Percentiles rank a stretch among this genome's conserved stretches.
Conservation (phyloP, 2,329 filamentous ascomycete genomes). For the Ascochyta rabiei region DNA sequence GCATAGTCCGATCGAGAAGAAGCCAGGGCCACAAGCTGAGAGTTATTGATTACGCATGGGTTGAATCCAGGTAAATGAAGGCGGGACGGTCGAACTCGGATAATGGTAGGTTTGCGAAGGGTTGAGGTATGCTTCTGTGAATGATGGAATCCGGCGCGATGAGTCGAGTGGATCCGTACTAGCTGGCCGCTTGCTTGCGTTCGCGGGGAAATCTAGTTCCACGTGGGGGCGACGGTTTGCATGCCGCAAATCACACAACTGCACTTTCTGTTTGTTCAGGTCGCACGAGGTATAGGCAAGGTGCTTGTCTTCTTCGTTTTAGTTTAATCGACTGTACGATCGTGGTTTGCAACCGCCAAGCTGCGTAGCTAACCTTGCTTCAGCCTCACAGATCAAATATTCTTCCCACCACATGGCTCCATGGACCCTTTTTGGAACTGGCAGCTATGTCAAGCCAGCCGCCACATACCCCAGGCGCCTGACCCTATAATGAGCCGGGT, state of each 20-base stretch:
- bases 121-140: slow-evolving; percentile 10
- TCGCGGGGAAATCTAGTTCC: slow-evolving; percentile 7
- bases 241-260: slow-evolving; percentile 13
- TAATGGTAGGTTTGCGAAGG: slow-evolving; percentile 3
- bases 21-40: slow-evolving; percentile 36
- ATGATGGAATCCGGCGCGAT: slow-evolving; percentile 13
- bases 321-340: neutral
- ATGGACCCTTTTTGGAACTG: slow-evolving; percentile 1
- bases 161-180: slow-evolving; percentile 11
- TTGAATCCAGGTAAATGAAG: slow-evolving; percentile 8
- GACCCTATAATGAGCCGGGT: neutral
- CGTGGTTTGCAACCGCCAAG: neutral
- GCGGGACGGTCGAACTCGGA: slow-evolving; percentile 14
- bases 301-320: neutral
- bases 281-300: neutral
- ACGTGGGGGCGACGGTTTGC: slow-evolving; percentile 13
- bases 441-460: neutral
- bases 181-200: slow-evolving; percentile 3
- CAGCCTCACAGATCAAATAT: neutral
- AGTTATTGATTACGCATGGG: slow-evolving; percentile 27
- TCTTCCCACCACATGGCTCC: neutral
- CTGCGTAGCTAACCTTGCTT: neutral
- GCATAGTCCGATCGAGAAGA: slow-evolving; percentile 51
- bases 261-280: neutral
- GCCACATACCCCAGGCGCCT: slow-evolving; percentile 15